Base-by-base conservation (phyloP, 495 filamentous ascomycete species). In the Bombardia bombarda region DNA sequence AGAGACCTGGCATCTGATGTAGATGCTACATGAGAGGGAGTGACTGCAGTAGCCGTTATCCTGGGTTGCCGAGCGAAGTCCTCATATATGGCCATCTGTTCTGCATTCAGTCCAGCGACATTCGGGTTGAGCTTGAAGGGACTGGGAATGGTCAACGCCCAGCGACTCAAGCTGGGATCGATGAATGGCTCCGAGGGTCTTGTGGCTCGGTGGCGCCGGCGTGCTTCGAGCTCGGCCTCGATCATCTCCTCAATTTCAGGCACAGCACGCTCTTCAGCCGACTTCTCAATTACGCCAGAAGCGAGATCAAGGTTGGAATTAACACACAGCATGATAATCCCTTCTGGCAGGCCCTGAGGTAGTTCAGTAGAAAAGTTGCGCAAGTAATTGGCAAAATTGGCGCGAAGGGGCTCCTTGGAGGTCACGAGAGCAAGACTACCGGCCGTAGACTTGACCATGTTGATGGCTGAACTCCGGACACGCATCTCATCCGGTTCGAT, bases 221-320 rank as follows among this genome's bases (percentile, higher is more conserved):
- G 79, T 16, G 75, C 68, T 43, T 87, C 77, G 14, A 96, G 65
- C 44, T 87, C 83, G 12, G 62, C 61, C 50, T 87, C 83, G 43
- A 99, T 84, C 54, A 92, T 82, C 43, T 89, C 84, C 54, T 97
- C 90, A 47, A 99, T 95, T 59, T 97, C 90, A 12, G 86, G 84
- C 24, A 95, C 70, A 10, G 90, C 89, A 41, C 88, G 87, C 50
- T 92, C 84, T 58, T 96, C 90, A 8, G 92, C 93, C 25, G 88
- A 88, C 54, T 88, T 85, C 61, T 97, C 92, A 21, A 99, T 88
- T 45, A 94, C 82, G 39, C 76, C 82, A 56, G 92, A 97, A 32
- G 92, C 88, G 37, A 84, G 75, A 49, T 99, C 92, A 22, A 97
- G 72, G 61, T 99, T 99, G 43, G 95, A 92, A 57, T 97, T 97